Percentiles rank a stretch among this genome's conserved stretches.
phyloP scores from a whole-genome alignment of 129 eudicot genomes.

The Mikania micrantha region DNA sequence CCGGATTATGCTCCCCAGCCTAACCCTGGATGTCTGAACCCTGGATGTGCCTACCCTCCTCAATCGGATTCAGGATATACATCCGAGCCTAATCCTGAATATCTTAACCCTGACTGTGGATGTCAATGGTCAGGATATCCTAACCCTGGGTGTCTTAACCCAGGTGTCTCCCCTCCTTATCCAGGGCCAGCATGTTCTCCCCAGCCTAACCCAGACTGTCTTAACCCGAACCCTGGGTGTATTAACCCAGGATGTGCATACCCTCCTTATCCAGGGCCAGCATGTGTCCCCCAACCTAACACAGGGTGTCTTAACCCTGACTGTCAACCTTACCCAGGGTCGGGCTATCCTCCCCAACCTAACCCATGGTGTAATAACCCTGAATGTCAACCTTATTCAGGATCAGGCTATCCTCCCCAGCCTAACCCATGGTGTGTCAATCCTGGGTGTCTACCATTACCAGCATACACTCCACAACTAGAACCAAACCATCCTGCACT shows the following conservation, averaged over 20 bases:
- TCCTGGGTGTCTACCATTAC: neutral
- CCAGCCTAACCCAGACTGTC: neutral
- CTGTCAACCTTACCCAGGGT: neutral
- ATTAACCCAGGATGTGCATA: neutral
- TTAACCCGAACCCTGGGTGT: too few species aligned
- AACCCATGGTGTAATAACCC: neutral
- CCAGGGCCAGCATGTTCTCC: too few species aligned
- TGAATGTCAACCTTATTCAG: neutral
- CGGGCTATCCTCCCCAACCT: neutral
- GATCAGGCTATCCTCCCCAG: neutral
- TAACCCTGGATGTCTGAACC: neutral
- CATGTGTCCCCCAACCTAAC: too few species aligned
- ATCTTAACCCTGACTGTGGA: neutral
- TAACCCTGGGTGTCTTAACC: neutral
- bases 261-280: neutral
- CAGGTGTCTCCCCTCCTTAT: neutral
- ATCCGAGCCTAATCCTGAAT: neutral
- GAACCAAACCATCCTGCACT: constrained; percentile 19
- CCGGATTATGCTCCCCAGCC: neutral
- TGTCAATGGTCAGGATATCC: neutral
- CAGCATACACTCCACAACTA: neutral
- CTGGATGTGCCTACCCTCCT: neutral
- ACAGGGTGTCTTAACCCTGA: neutral
- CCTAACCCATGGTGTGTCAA: neutral
- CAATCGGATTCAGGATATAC: neutral